Evolutionary conservation across 345 rosid genomes (phyloP), one percentile per base, ranked within the genome.

Genomic region (Hibiscus mutabilis): DNA sequence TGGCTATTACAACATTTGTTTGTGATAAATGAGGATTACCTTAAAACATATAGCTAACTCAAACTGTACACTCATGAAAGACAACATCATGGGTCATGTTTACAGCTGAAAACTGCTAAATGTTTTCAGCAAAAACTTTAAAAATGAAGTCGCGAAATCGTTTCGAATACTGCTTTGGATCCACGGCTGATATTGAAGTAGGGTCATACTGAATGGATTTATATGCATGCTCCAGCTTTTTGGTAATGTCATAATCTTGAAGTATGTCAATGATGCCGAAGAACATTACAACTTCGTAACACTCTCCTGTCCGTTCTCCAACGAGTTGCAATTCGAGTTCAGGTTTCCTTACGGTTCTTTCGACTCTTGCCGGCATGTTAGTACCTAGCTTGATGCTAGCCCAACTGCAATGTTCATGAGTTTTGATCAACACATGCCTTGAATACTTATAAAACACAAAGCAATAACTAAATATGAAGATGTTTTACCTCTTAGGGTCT

Each of bases 161-260:
- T 74, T 86, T 86, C 0, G 96, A 87, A 72, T 91, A 93, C 47
- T 87, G 92, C 78, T 82, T 87, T 2, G 97, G 98, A 81, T 93
- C 96, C 66, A 88, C 96, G 0, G 97, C 96, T 11, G 91, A 93
- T 31, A 93, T 93, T 2, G 93, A 86, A 25, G 87, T 84, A 29
- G 96, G 95, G 66, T 93, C 97, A 69, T 91, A 88, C 1, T 91
- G 95, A 75, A 89, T 82, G 60, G 94, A 91, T 72, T 93, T 93
- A 60, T 91, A 91, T 0, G 97, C 93, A 22, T 93, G 95, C 79
- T 93, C 98, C 5, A 91, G 86, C 78, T 91, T 91, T 81, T 93
- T 93, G 89, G 90, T 89, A n/a, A n/a, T n/a, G n/a, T n/a, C n/a
- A n/a, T n/a, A n/a, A n/a, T n/a, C n/a, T n/a, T n/a, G n/a, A n/a